Evolutionary conservation across 352 stramenopile species (phyloP).

Genomic region (Pythium folliculosum): DNA sequence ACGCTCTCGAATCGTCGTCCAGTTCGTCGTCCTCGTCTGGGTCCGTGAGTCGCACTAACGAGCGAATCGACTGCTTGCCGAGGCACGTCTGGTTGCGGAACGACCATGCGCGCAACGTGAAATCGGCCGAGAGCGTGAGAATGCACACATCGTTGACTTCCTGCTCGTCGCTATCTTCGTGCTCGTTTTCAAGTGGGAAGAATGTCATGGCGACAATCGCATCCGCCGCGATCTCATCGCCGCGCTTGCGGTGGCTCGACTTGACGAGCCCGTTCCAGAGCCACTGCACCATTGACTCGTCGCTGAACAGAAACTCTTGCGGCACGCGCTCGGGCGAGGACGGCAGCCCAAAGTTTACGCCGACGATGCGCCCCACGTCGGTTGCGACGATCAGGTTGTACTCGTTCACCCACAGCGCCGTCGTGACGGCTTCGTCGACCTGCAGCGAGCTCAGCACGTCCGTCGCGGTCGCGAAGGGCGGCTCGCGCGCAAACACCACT

Average conservation of each 20-base stretch:
- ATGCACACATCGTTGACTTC: conserved; percentile 66
- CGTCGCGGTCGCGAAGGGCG: conserved; percentile 35
- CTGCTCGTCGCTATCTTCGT: conserved; percentile 43
- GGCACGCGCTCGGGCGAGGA: conserved; percentile 36
- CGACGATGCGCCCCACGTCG: conserved; percentile 58
- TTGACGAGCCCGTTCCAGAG: conserved; percentile 72
- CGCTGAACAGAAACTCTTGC: conserved; percentile 71
- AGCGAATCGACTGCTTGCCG: conserved; percentile 58
- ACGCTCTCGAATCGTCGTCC: conserved; percentile 27
- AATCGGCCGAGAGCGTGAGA: conserved; percentile 67
- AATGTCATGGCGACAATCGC: conserved; percentile 63
- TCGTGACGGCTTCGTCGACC: conserved; percentile 62
- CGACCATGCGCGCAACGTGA: conserved; percentile 68
- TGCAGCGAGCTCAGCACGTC: conserved; percentile 51
- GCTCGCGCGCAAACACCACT: conserved; percentile 47
- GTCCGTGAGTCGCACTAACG: conserved; percentile 31
- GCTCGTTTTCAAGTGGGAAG: conserved; percentile 58
- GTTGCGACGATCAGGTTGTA: conserved; percentile 73
- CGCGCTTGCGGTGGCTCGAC: conserved; percentile 42
- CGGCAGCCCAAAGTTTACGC: conserved; percentile 72
- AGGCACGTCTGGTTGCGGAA: conserved; percentile 66
- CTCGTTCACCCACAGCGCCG: conserved; percentile 74
- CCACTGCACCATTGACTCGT: conserved; percentile 68
- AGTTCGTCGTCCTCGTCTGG: conserved; percentile 40
- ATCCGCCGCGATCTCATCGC: conserved; percentile 33